These are phyloP conservation scores for Mucuna pruriens DNA, from an alignment of 306 rosid genomes.

Conservation along the genomic window DNA sequence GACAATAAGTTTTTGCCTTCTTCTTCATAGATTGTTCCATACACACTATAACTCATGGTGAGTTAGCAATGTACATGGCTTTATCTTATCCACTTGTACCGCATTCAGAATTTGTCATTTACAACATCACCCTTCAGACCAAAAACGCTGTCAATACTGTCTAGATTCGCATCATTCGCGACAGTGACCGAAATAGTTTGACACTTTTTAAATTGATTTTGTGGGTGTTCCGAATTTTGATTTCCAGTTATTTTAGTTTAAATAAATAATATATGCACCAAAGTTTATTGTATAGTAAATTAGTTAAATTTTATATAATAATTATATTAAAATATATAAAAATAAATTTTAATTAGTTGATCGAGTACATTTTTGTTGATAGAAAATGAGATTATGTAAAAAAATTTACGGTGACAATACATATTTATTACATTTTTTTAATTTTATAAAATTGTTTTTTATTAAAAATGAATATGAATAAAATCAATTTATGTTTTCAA, in stretches of 20 bases:
- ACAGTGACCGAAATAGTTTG: not conserved
- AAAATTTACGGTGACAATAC: no score
- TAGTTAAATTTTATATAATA: no score
- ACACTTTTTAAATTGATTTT: not conserved
- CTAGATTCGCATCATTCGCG: not conserved
- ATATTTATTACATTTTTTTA: no score
- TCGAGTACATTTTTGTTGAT: no score
- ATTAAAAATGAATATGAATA: no score
- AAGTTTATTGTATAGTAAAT: no score
- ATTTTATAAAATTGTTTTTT: no score
- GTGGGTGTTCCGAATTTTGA: not conserved
- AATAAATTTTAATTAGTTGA: no score
- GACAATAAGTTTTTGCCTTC: not conserved
- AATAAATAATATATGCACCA: not conserved
- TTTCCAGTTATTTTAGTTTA: not conserved
- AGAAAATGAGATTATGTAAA: no score
- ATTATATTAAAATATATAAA: no score
- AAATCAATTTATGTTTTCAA: no score
- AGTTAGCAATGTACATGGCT: slow-evolving; percentile 5
- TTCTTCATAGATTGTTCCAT: not conserved
- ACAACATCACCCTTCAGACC: not conserved
- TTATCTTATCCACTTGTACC: slow-evolving; percentile 16
- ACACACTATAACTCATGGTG: not conserved
- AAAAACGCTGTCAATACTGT: not conserved
- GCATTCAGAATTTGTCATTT: not conserved